phyloP scores from a whole-genome alignment of 495 filamentous ascomycete genomes.

The Trichoderma gamsii region DNA sequence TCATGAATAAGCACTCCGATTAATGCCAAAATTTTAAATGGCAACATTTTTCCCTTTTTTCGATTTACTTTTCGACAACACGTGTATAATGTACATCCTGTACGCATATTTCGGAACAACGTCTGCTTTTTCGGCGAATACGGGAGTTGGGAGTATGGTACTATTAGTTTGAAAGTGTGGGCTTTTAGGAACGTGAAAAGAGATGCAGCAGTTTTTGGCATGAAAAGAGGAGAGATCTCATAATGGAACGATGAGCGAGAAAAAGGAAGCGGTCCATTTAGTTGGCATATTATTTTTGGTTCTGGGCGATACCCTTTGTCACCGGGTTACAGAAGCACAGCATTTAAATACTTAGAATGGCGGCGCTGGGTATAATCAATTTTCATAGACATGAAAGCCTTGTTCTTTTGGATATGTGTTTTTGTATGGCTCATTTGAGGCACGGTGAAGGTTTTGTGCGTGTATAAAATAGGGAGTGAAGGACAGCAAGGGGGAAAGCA shows the following conservation, averaged over 20 bases:
- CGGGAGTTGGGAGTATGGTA: slow-evolving; percentile 4
- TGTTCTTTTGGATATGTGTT: background rate
- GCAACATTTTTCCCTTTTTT: background rate
- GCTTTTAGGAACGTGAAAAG: background rate
- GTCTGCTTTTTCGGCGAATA: background rate
- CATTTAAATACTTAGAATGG: background rate
- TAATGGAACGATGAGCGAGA: background rate
- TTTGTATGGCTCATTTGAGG: background rate
- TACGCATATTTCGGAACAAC: background rate
- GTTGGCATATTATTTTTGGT: background rate
- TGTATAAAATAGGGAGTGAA: background rate
- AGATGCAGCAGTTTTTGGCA: background rate
- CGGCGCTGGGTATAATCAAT: background rate
- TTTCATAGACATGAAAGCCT: background rate
- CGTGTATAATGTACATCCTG: slow-evolving; percentile 10
- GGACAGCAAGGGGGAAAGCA: too few species aligned
- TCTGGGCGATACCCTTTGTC: slow-evolving; percentile 1
- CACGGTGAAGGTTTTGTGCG: too few species aligned
- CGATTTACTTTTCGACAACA: background rate
- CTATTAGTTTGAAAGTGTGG: background rate
- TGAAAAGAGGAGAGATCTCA: background rate
- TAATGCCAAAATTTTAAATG: background rate
- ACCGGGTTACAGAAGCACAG: background rate
- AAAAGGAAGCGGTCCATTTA: background rate
- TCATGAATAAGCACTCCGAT: background rate